Conservation (phyloP, 768 basidiomycete species). For the Suillus subaureus region DNA sequence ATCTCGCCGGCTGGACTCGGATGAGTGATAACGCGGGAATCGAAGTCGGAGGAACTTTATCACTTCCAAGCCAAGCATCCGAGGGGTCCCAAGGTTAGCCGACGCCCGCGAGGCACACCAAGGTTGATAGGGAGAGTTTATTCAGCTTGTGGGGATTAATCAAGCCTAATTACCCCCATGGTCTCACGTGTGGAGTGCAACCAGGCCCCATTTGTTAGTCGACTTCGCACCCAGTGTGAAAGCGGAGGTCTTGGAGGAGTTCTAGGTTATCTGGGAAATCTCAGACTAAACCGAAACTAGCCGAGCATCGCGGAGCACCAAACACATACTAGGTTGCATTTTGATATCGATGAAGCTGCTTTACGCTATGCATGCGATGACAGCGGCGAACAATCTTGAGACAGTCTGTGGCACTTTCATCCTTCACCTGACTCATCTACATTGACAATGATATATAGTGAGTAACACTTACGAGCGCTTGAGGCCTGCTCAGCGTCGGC, state of each 20-base stretch:
- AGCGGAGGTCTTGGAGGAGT: neutral
- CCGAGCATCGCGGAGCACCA: neutral
- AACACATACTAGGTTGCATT: neutral
- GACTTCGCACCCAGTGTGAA: neutral
- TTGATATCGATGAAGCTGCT: no score
- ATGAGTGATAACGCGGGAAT: slow-evolving; percentile 1
- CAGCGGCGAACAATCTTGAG: neutral
- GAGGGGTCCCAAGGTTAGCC: neutral
- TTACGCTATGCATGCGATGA: neutral
- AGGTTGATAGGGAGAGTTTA: neutral
- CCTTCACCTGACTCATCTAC: neutral
- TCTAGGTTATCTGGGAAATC: neutral
- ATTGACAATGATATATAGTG: neutral
- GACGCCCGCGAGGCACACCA: neutral
- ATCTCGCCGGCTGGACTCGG: neutral
- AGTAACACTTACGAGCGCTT: no score
- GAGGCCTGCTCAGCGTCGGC: neutral
- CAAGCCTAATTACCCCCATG: neutral
- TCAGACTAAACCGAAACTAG: neutral
- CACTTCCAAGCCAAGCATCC: neutral
- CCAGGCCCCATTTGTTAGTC: neutral
- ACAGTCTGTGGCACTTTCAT: neutral
- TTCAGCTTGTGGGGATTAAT: neutral
- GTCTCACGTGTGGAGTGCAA: neutral
- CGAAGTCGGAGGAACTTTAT: neutral